phyloP scores from a whole-genome alignment of 495 filamentous ascomycete species.

The Neurospora cerealis region DNA sequence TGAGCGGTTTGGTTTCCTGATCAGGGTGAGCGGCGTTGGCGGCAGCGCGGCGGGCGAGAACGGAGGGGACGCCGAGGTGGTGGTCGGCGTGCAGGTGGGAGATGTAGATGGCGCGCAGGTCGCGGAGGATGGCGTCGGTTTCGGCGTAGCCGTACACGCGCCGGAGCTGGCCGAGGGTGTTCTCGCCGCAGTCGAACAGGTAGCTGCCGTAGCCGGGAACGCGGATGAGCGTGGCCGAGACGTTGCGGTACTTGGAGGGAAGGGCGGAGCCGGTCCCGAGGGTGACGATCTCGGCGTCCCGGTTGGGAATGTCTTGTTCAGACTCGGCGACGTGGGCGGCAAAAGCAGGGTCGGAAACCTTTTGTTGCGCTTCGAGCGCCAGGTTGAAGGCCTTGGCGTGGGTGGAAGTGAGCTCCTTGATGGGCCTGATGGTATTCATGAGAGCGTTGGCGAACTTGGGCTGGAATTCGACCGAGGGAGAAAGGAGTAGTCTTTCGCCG shows the following conservation, averaged over 20 bases:
- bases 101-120: constrained; percentile 84
- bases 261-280: constrained; percentile 84
- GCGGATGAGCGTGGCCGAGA: constrained; percentile 75
- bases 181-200: constrained; percentile 85
- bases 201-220: constrained; percentile 79
- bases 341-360: constrained; percentile 31
- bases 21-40: constrained; percentile 12
- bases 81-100: constrained; percentile 95
- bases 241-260: constrained; percentile 91
- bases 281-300: constrained; percentile 70
- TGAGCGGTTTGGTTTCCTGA: constrained; percentile 22
- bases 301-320: constrained; percentile 50
- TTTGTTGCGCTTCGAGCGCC: constrained; percentile 35
- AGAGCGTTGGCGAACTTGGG: constrained; percentile 35
- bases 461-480: constrained; percentile 51
- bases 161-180: constrained; percentile 82
- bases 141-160: constrained; percentile 56
- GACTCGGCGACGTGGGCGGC: constrained; percentile 25
- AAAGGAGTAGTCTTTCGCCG: constrained; percentile 48
- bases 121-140: constrained; percentile 56
- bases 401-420: constrained; percentile 26
- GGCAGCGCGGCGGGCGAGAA: constrained; percentile 63
- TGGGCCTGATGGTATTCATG: constrained; percentile 40
- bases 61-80: constrained; percentile 69
- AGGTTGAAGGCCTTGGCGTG: constrained; percentile 38